Base-by-base conservation (phyloP, 2,329 filamentous ascomycete species). In the Fusarium protoensiforme region DNA sequence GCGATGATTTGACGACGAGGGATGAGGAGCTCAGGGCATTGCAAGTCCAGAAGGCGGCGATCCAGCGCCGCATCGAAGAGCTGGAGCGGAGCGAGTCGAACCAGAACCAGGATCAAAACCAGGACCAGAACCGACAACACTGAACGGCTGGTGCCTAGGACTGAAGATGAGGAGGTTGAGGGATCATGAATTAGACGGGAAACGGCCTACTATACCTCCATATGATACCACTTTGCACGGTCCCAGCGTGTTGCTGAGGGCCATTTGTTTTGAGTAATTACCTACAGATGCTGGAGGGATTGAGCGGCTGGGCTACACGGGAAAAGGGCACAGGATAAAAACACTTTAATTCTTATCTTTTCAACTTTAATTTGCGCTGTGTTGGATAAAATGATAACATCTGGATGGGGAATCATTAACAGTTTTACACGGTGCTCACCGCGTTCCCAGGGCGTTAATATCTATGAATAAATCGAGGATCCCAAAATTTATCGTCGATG, bases 51-150 rank as follows among this genome's bases (percentile, higher is more conserved):
- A 82, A 83, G 59, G 80, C 76, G 13, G 77, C 75, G 16, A 82
- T 83, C 27, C 79, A 82, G 64, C 79, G 79, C 20, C 81, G 81
- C 18, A 78, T 83, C 20, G 78, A 82, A 46, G 78, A 83, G 72
- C 64, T 83, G 59, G 78, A 82, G 65, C 73, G 67, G 33, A 69
- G 64, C 58, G 79, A 80, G 33, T 69, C 73, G 27, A 64, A 71
- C 20, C 64, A 65, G 59, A 68, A 36, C 24, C 41, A 24, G 31
- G 60, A 71, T 24, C 65, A 66, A 16, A 29, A 29, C 9, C 68
- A 67, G 43, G 61, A 62, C 43, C 63, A 68, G 39, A 65, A 64
- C 22, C 64, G 43, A 46, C 41, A 51, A 63, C 59, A 65, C 39
- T 43, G 39, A 60, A 58, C 53, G 20, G 53, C 33, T 29, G 64